Base-by-base conservation (phyloP, 2,329 filamentous ascomycete genomes). In the Hyphodiscus sp. region DNA sequence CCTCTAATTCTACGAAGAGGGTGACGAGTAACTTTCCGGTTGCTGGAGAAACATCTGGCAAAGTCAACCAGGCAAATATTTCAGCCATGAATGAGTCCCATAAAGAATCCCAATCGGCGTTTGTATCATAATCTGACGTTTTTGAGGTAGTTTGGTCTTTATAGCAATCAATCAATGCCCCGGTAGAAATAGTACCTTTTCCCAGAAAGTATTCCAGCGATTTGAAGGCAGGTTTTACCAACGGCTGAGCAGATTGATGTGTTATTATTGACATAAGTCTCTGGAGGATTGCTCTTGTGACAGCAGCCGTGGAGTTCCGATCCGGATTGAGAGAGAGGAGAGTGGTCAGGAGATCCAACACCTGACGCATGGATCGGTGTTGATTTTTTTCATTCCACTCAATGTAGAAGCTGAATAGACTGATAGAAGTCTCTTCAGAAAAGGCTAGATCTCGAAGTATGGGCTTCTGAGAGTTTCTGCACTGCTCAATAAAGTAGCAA, bases 161-260 rank as follows among this genome's bases (percentile, higher is more conserved):
- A 48, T 64, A 63, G 15, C 43, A 49, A 20, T 30, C 19, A 20
- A 62, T 46, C 8, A 68, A 46, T 29, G 64, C 61, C 18, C 53
- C 41, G 9, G 58, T 62, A 61, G 71, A 72, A 23, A 86, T 69
- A 13, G 84, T 73, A 1, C 74, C 71, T 66, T 87, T 89, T 47
- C 75, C 71, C 2, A 90, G 65, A 53, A 90, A 79, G 62, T 84
- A 78, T 47, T 86, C 82, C 41, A 89, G 71, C 16, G 79, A 79
- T 63, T 85, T 83, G 56, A 90, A 78, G 7, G 84, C 81, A 38
- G 86, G 86, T 66, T 89, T 89, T 42, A 83, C 82, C 49, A 85
- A 74, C 10, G 83, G 78, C 58, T 80, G 83, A 16, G 82, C 75
- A 33, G 81, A 81, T 55, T 80, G 75, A 53, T 80, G 77, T 20